These are phyloP conservation scores for Penicillium sp. DNA, from an alignment of 2,329 filamentous ascomycete genomes.

Conservation along the genomic window DNA sequence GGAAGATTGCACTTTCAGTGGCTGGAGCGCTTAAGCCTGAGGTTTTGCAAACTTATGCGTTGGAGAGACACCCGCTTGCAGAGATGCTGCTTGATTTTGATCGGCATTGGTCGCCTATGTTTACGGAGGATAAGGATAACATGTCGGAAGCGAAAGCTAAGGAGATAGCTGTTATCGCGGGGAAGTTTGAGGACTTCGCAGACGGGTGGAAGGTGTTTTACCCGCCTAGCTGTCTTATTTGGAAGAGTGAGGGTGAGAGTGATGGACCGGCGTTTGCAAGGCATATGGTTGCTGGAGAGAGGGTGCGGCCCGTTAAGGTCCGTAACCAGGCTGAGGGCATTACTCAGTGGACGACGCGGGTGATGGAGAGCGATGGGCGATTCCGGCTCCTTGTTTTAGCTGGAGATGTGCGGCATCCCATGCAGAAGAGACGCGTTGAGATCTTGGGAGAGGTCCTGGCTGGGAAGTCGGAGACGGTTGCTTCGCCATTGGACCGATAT, in stretches of 20 bases:
- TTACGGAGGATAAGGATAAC: slow-evolving; percentile 9
- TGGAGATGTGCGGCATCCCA: slow-evolving; percentile 51
- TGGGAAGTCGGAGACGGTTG: neutral
- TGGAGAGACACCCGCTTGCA: slow-evolving; percentile 58
- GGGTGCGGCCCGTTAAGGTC: slow-evolving; percentile 22
- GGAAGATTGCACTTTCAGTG: slow-evolving; percentile 53
- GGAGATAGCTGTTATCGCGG: slow-evolving; percentile 16
- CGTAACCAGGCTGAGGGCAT: slow-evolving; percentile 18
- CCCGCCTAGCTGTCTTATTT: slow-evolving; percentile 7
- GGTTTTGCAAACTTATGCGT: slow-evolving; percentile 51
- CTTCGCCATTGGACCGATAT: slow-evolving; percentile 44
- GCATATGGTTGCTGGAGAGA: slow-evolving; percentile 14
- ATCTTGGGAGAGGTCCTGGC: slow-evolving; percentile 46
- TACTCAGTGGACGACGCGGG: slow-evolving; percentile 19
- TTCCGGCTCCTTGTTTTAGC: slow-evolving; percentile 52
- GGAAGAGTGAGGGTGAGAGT: neutral
- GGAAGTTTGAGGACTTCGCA: slow-evolving; percentile 18
- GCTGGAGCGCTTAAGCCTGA: slow-evolving; percentile 39
- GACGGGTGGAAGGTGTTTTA: slow-evolving; percentile 15
- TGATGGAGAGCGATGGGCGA: slow-evolving; percentile 34
- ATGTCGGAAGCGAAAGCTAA: slow-evolving; percentile 11
- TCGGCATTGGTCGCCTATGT: slow-evolving; percentile 34
- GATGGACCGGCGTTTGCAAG: neutral
- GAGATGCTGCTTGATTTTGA: slow-evolving; percentile 65
- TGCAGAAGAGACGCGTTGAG: slow-evolving; percentile 47